Conservation (phyloP, 495 filamentous ascomycete species). For the Penicillium turbatum region DNA sequence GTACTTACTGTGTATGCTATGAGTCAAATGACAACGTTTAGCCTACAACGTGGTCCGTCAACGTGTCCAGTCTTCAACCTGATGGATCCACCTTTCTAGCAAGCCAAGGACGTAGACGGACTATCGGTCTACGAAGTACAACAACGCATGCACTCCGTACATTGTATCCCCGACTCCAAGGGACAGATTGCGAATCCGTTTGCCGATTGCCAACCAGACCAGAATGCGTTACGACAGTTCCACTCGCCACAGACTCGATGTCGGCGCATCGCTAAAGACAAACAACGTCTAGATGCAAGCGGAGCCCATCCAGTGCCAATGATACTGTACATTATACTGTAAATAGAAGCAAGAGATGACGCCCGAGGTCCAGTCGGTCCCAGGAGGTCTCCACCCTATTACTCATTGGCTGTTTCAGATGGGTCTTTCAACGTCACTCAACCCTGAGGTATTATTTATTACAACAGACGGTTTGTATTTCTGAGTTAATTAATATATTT, state of each 20-base stretch:
- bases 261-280: not conserved
- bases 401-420: slow-evolving; percentile 3
- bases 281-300: slow-evolving; percentile 4
- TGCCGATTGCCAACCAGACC: slow-evolving; percentile 12
- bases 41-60: too few species aligned
- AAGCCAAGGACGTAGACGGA: too few species aligned
- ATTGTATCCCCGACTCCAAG: not conserved
- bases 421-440: slow-evolving; percentile 5
- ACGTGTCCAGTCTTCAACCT: too few species aligned
- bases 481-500: not conserved
- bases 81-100: too few species aligned
- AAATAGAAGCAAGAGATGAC: slow-evolving; percentile 8
- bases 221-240: not conserved
- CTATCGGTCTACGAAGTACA: not conserved
- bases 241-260: not conserved
- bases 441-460: not conserved
- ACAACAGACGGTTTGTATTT: not conserved
- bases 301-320: not conserved
- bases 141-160: not conserved
- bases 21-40: too few species aligned
- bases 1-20: too few species aligned
- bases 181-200: slow-evolving; percentile 6
- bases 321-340: not conserved
- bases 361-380: not conserved
- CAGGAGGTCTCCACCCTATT: slow-evolving; percentile 1